Conservation (phyloP, 768 basidiomycete species). For the Podaxis pistillaris region DNA sequence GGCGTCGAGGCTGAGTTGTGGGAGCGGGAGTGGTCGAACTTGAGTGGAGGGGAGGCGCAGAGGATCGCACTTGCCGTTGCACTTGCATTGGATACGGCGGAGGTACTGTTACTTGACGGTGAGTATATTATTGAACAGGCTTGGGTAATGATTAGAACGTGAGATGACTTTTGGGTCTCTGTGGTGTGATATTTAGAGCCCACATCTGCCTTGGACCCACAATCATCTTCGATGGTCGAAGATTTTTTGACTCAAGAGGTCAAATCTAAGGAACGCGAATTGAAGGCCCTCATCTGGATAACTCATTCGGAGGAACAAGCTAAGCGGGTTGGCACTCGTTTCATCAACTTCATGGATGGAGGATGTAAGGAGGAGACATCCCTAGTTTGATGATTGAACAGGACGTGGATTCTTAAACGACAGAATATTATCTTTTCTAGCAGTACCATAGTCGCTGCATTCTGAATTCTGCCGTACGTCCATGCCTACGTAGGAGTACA, state of each 20-base stretch:
- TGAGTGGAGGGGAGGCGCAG: constrained; percentile 88
- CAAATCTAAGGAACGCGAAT: constrained; percentile 38
- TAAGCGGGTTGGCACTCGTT: constrained; percentile 68
- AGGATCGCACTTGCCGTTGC: constrained; percentile 78
- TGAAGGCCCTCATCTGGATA: constrained; percentile 84
- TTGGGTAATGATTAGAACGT: not conserved
- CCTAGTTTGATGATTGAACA: not conserved
- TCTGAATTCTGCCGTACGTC: too few species aligned
- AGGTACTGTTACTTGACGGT: constrained; percentile 83
- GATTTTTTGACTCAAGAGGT: constrained; percentile 53
- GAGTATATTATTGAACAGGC: constrained; percentile 20
- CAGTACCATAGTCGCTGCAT: not conserved
- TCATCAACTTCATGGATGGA: constrained; percentile 47
- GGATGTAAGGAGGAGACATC: constrained; percentile 40
- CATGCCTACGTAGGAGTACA: too few species aligned
- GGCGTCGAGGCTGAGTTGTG: constrained; percentile 68
- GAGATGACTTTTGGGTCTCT: not conserved
- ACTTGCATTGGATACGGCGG: constrained; percentile 69
- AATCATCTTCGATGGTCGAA: constrained; percentile 67
- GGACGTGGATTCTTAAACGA: too few species aligned
- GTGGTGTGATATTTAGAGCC: constrained; percentile 56
- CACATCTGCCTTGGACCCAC: constrained; percentile 82
- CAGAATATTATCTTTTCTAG: too few species aligned
- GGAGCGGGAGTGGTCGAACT: constrained; percentile 73
- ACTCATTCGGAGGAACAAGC: constrained; percentile 86